Conservation (phyloP, 2,329 filamentous ascomycete species). For the Ascocoryne sarcoides region DNA sequence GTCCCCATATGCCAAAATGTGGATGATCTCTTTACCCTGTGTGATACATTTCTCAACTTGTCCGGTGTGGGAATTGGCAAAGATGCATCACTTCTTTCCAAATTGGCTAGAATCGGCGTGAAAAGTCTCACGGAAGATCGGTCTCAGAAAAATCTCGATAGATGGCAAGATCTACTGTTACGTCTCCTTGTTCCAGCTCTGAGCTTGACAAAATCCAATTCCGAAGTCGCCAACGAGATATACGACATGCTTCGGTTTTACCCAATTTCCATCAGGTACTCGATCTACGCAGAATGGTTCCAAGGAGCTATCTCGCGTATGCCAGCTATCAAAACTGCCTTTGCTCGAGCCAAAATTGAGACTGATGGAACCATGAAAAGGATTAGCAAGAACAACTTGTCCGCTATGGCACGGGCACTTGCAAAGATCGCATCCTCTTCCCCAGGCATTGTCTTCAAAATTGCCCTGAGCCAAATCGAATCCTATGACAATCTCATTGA, state of each 20-base stretch:
- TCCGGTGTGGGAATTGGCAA: slow-evolving; percentile 85
- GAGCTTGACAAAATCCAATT: slow-evolving; percentile 77
- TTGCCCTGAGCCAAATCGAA: slow-evolving; percentile 84
- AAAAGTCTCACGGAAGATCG: slow-evolving; percentile 63
- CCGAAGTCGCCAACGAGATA: slow-evolving; percentile 74
- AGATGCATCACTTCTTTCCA: slow-evolving; percentile 68
- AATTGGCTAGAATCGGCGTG: slow-evolving; percentile 76
- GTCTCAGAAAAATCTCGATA: slow-evolving; percentile 59
- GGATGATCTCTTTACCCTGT: slow-evolving; percentile 84
- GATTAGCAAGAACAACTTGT: slow-evolving; percentile 77
- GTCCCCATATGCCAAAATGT: slow-evolving; percentile 83
- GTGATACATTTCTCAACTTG: slow-evolving; percentile 73
- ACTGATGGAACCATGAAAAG: slow-evolving; percentile 83
- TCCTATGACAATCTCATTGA: slow-evolving; percentile 92
- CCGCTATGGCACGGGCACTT: slow-evolving; percentile 76
- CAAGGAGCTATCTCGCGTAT: slow-evolving; percentile 67
- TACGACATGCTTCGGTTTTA: slow-evolving; percentile 77
- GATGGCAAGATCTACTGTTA: slow-evolving; percentile 80
- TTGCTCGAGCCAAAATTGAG: slow-evolving; percentile 66
- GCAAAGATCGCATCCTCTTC: slow-evolving; percentile 90
- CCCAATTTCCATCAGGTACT: slow-evolving; percentile 68
- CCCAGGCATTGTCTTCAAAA: slow-evolving; percentile 83
- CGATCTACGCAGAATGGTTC: slow-evolving; percentile 91
- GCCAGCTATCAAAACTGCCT: slow-evolving; percentile 70
- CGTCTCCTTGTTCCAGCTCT: slow-evolving; percentile 80